Conservation (phyloP, 768 basidiomycete genomes). For the Russula sp. region DNA sequence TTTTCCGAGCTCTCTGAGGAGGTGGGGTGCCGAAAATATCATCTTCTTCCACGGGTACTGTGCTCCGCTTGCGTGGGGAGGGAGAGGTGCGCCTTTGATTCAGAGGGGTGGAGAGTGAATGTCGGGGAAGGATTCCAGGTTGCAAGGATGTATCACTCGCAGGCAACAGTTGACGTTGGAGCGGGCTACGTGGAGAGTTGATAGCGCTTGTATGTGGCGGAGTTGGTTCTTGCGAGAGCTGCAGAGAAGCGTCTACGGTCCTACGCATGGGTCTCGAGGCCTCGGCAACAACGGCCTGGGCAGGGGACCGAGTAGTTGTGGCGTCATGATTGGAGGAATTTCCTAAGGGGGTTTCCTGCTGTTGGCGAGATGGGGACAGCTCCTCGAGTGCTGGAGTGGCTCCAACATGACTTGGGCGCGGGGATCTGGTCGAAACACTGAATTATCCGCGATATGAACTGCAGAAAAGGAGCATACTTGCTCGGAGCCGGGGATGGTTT, state of each 20-base stretch:
- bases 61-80: background rate
- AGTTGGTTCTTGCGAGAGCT: constrained; percentile 17
- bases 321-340: background rate
- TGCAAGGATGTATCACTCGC: background rate
- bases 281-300: background rate
- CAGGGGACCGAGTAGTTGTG: background rate
- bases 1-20: background rate
- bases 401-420: background rate
- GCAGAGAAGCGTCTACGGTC: background rate
- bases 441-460: background rate
- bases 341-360: background rate
- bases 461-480: background rate
- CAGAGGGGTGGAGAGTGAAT: background rate
- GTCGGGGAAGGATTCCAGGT: background rate
- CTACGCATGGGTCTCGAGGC: background rate
- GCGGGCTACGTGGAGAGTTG: constrained; percentile 9
- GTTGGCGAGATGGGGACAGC: background rate
- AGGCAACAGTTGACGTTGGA: background rate
- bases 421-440: background rate
- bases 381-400: background rate
- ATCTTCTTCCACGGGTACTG: background rate
- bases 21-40: constrained; percentile 16
- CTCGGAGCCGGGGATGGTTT: background rate
- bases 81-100: background rate
- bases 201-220: constrained; percentile 17